Base-by-base conservation (phyloP, 108 stramenopile species). In the Stephanodiscus minutulus region DNA sequence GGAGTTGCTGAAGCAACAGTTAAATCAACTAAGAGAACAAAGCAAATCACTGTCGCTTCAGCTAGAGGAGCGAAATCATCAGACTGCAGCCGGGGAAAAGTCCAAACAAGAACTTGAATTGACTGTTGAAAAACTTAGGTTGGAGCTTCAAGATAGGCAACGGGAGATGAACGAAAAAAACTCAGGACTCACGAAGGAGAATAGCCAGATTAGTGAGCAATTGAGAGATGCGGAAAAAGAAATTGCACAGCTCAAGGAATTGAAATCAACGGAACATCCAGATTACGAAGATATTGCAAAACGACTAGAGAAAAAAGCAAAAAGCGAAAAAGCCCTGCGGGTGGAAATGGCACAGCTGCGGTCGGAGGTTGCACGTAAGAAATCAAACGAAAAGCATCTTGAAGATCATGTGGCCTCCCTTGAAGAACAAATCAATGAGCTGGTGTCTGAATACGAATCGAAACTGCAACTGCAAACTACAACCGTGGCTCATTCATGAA, bases 301-400 rank as follows among this genome's bases (percentile, higher is more conserved):
- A 5, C 63, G 46, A 49, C 44, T 77, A 11, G 53, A 70, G 29
- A 57, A 77, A 15, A 58, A 70, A 27, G 18, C 7, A 7, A 69
- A 69, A 55, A 59, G 37, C 46, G 75, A 76, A 68, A 47, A 33
- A 22, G 62, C 67, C 24, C 47, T 77, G 8, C 53, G 76, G 31
- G 68, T 62, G 41, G 76, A 77, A 57, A 31, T 77, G 17, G 76
- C 76, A 10, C 76, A 77, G 29, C 57, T 28, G 31, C 69, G 65
- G 55, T 68, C 69, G 36, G 27, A 67, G 62, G 58, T 77, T 25
- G 37, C 62, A 21, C 63, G 69, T 37, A 58, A 39, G n/a, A 41
- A 77, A 46, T 60, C 68, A 31, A 77, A 77, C 50, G 76, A 77
- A 70, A 77, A 77, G 35, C 56, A 69, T 54, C 58, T 77, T 18